Conservation (phyloP, 176 grass and related monocot species). For the Oryza officinalis region DNA sequence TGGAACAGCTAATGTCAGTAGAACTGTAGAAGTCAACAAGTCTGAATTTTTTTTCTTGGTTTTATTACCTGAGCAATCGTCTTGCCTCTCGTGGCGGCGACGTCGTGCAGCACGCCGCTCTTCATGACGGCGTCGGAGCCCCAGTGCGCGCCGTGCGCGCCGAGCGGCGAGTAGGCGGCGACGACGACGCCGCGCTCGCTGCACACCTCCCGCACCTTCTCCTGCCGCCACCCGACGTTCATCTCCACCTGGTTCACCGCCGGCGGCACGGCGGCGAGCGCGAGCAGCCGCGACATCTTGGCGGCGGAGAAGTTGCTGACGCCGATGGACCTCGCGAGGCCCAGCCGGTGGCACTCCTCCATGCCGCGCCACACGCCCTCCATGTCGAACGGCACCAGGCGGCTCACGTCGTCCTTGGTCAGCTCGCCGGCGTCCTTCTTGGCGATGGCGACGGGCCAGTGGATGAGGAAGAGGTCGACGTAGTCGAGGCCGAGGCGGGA, state of each 20-base stretch:
- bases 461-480: conserved; percentile 79
- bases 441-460: conserved; percentile 50
- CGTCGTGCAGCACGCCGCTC: conserved; percentile 37
- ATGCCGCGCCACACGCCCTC: conserved; percentile 71
- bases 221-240: conserved; percentile 68
- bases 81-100: conserved; percentile 55
- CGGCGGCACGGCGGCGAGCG: conserved; percentile 56
- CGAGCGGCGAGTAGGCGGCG: conserved; percentile 60
- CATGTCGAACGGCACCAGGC: conserved; percentile 55
- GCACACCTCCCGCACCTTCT: conserved; percentile 64
- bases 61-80: conserved; percentile 59
- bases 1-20: too few relatives aligned
- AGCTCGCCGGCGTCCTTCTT: background rate
- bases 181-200: conserved; percentile 45
- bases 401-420: background rate
- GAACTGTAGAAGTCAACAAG: background rate
- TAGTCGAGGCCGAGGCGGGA: conserved; percentile 56
- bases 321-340: conserved; percentile 64
- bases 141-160: conserved; percentile 41
- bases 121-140: conserved; percentile 67
- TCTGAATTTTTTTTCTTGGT: background rate
- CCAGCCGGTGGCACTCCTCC: conserved; percentile 80
- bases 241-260: conserved; percentile 86
- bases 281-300: conserved; percentile 53
- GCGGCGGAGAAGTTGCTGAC: conserved; percentile 78